Evolutionary conservation across 495 filamentous ascomycete species (phyloP).

Genomic region (Penicillium waksmanii): DNA sequence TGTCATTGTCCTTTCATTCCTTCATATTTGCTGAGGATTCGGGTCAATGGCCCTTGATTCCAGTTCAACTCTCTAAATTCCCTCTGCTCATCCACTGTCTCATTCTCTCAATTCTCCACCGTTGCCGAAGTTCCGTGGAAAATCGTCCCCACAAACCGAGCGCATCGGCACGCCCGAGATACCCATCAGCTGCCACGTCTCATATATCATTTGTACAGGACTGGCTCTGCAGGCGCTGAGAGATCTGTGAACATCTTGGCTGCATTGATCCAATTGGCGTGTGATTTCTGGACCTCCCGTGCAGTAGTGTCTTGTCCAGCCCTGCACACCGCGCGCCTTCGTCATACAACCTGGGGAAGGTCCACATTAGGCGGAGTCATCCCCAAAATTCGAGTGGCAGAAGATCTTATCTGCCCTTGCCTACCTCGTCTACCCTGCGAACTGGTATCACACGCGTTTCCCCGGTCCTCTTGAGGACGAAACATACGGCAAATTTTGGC

Average conservation of each 20-base stretch:
- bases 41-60: background rate
- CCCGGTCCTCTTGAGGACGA: background rate
- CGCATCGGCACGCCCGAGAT: constrained; percentile 4
- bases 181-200: constrained; percentile 2
- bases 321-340: constrained; percentile 17
- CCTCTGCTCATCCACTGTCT: background rate
- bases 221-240: constrained; percentile 6
- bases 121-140: background rate
- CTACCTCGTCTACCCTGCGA: constrained; percentile 10
- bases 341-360: constrained; percentile 24
- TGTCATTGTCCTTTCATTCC: background rate
- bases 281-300: constrained; percentile 7
- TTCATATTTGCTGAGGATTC: background rate
- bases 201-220: constrained; percentile 5
- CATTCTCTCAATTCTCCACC: background rate
- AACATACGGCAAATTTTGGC: constrained; percentile 1
- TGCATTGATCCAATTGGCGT: constrained; percentile 11
- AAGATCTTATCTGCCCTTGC: constrained; percentile 15
- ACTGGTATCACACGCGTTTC: constrained; percentile 5
- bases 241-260: constrained; percentile 4
- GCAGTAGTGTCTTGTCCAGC: constrained; percentile 18
- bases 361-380: constrained; percentile 11
- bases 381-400: constrained; percentile 7
- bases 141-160: constrained; percentile 13
- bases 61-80: background rate